Conservation (phyloP, 768 basidiomycete genomes). For the Pleurotus sapidus region DNA sequence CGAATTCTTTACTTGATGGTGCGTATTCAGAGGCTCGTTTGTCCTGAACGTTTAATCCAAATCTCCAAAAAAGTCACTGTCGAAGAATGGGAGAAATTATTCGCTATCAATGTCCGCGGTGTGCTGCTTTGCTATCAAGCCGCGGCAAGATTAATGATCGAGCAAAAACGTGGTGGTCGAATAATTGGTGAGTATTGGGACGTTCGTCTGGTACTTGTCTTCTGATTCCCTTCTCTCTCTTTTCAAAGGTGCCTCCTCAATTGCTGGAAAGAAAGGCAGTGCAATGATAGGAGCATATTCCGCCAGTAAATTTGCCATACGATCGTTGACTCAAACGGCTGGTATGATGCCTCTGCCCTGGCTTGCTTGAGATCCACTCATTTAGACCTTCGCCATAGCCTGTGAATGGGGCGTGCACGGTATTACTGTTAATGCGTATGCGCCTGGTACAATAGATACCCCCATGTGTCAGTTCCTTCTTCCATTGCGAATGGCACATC, state of each 20-base stretch:
- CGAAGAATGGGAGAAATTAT: slow-evolving; percentile 27
- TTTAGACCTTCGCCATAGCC: slow-evolving; percentile 14
- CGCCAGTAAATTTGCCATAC: slow-evolving; percentile 38
- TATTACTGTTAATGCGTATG: slow-evolving; percentile 40
- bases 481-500: background rate
- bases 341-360: slow-evolving; percentile 20
- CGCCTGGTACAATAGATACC: slow-evolving; percentile 30
- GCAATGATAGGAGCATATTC: slow-evolving; percentile 21
- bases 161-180: slow-evolving; percentile 37
- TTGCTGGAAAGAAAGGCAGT: slow-evolving; percentile 26
- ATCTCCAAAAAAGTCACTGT: slow-evolving; percentile 28
- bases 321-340: slow-evolving; percentile 36
- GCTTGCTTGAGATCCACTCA: background rate
- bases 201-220: too few relatives aligned
- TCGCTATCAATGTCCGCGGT: slow-evolving; percentile 38
- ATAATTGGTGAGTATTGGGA: slow-evolving; percentile 31
- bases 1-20: slow-evolving; percentile 17
- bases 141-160: slow-evolving; percentile 41
- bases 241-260: slow-evolving; percentile 28
- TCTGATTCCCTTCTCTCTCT: too few relatives aligned
- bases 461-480: slow-evolving; percentile 21
- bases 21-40: background rate
- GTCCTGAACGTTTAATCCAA: background rate
- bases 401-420: slow-evolving; percentile 27
- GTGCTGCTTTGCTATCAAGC: slow-evolving; percentile 38